Base-by-base conservation (phyloP, 306 rosid species). In the Pyrus bretschneideri region DNA sequence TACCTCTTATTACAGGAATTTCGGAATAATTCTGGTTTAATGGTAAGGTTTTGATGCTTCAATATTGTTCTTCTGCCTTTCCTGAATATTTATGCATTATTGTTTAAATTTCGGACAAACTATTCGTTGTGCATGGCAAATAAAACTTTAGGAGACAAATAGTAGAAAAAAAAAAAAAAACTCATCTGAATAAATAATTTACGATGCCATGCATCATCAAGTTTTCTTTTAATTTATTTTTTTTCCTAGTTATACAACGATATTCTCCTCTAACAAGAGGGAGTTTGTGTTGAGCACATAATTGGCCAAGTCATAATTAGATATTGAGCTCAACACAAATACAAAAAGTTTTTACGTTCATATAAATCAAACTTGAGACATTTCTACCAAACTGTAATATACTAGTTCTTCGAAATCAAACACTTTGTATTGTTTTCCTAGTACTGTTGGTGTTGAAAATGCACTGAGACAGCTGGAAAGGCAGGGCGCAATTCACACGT, bases 131-230 rank as follows among this genome's bases (percentile, higher is more conserved):
- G 19, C 64, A 29, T 62, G 70, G 14, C 27, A 66, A 45, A 11
- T 57, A 18, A 74, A 45, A 30, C 78, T 44, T 74, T 46, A 45
- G 61, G 49, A 62, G 78, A 62, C 70, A 63, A 42, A 74, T 17
- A 45, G 22, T 45, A 74, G 23, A 25, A 25, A 45, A 29, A 62
- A 11, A 22, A 44, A 45, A 0, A 57, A 57, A 2, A 19, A 57
- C 7, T 49, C 68, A 40, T 25, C 17, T 73, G 68, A 72, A 59
- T 55, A 57, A 35, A 72, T 72, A 72, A 31, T 22, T 71, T 33
- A 11, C 13, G 35, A 72, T 40, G 40, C 68, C 27, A 17, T 51
- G 21, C 55, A 51, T 51, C 21, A 49, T 49, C 3, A 17, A 51
- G 21, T 5, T 51, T 18, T 15, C 18, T 17, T 51, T 15, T 51